Conservation (phyloP, 257 asterid species). For the Penstemon barbatus region DNA sequence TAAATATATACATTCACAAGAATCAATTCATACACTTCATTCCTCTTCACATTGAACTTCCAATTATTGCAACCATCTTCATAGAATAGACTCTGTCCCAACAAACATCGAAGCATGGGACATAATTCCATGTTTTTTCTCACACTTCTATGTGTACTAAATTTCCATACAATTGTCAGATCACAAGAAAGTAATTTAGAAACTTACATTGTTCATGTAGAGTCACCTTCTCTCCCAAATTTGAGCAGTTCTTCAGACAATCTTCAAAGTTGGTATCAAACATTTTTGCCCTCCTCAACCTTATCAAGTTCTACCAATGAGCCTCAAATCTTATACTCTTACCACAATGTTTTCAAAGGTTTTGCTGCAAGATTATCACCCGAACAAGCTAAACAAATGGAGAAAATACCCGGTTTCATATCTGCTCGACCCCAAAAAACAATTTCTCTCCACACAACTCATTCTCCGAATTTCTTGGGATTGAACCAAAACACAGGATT, state of each 20-base stretch:
- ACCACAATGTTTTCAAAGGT: constrained; percentile 18
- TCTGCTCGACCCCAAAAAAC: neutral
- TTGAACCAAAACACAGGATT: neutral
- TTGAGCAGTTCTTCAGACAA: neutral
- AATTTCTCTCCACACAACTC: constrained; percentile 5
- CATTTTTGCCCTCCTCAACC: constrained; percentile 24
- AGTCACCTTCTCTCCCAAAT: neutral
- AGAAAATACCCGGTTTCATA: neutral
- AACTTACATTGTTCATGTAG: neutral
- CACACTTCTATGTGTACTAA: constrained; percentile 11
- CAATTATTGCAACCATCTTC: too few species aligned
- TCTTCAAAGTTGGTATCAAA: constrained; percentile 23
- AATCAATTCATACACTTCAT: too few species aligned
- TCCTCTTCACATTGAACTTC: too few species aligned
- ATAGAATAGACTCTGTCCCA: too few species aligned
- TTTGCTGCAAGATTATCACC: constrained; percentile 1
- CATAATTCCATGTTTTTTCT: constrained; percentile 16
- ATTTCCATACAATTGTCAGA: constrained; percentile 11
- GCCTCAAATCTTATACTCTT: constrained; percentile 22
- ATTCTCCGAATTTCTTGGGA: constrained; percentile 20
- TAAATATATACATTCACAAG: too few species aligned
- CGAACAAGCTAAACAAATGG: constrained; percentile 3
- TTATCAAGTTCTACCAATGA: too few species aligned
- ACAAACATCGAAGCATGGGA: constrained; percentile 11
- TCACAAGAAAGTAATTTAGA: neutral